Percentiles rank a stretch among this genome's conserved stretches.
phyloP scores from a whole-genome alignment of 2,329 filamentous ascomycete genomes.

The Alternaria metachromatica region DNA sequence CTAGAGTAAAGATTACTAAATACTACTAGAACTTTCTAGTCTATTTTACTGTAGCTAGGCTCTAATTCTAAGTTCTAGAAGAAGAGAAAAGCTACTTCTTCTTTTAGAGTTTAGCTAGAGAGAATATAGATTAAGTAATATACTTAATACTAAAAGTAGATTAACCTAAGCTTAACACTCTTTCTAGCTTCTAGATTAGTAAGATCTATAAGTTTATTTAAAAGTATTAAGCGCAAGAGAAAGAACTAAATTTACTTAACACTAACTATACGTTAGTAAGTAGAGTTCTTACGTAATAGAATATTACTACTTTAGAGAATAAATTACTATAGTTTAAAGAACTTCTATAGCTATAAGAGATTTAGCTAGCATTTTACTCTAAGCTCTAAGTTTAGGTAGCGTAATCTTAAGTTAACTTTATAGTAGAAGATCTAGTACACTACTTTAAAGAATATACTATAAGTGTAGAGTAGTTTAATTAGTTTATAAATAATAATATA shows the following conservation, averaged over 20 bases:
- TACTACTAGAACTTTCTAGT: neutral
- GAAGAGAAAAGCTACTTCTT: neutral
- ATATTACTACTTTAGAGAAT: neutral
- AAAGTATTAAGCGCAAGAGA: neutral
- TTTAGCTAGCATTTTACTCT: too few species aligned
- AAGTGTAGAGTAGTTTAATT: neutral
- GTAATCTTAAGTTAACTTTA: too few species aligned
- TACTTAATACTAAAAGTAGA: neutral
- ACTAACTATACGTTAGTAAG: neutral
- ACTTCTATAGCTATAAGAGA: too few species aligned
- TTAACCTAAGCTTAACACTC: too few species aligned
- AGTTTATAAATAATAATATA: neutral
- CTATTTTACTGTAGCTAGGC: neutral
- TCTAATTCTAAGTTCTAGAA: neutral
- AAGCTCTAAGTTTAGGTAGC: too few species aligned
- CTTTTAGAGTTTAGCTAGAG: neutral
- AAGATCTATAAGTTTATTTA: neutral
- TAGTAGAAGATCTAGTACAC: neutral
- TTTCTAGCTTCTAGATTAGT: too few species aligned
- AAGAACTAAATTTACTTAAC: neutral
- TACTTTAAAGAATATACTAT: neutral
- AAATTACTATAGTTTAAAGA: too few species aligned
- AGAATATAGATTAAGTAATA: neutral
- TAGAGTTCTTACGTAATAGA: neutral
- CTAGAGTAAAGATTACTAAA: neutral